A percentile compares a stretch with the other conserved stretches of the same genome.
Evolutionary conservation across 2,329 filamentous ascomycete genomes (phyloP).

Genomic region (Aschersonia sp.): DNA sequence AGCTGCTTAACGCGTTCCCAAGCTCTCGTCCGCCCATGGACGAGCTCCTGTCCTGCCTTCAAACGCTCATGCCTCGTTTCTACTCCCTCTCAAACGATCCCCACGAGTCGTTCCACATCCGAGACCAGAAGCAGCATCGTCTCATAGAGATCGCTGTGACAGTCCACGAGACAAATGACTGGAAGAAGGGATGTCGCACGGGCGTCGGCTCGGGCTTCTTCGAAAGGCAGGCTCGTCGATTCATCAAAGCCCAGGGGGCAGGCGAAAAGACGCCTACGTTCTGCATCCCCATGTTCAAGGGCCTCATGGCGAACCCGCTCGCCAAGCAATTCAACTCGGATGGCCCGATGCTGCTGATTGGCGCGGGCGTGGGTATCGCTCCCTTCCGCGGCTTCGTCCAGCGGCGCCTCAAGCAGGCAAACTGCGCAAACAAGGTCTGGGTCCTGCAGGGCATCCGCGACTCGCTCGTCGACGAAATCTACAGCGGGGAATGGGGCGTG

Average conservation of each 20-base stretch:
- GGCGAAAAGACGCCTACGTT: slow-evolving; percentile 46
- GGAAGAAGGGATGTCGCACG: slow-evolving; percentile 56
- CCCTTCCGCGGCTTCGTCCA: slow-evolving; percentile 97
- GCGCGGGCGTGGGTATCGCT: slow-evolving; percentile 89
- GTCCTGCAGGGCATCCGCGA: slow-evolving; percentile 91
- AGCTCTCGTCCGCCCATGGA: slow-evolving; percentile 81
- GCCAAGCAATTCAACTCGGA: slow-evolving; percentile 85
- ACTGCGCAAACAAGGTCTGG: slow-evolving; percentile 97
- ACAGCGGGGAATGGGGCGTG: slow-evolving; percentile 90
- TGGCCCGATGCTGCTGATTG: slow-evolving; percentile 94
- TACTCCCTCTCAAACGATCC: slow-evolving; percentile 97
- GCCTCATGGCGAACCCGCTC: slow-evolving; percentile 91
- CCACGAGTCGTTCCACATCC: slow-evolving; percentile 55
- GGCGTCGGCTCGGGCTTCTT: slow-evolving; percentile 90
- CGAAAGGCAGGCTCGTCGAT: slow-evolving; percentile 64
- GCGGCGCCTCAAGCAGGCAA: slow-evolving; percentile 81
- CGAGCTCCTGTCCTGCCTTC: slow-evolving; percentile 62
- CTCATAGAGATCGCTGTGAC: slow-evolving; percentile 95
- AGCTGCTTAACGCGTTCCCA: slow-evolving; percentile 83
- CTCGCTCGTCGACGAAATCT: slow-evolving; percentile 86
- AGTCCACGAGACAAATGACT: slow-evolving; percentile 75
- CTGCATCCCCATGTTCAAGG: slow-evolving; percentile 92
- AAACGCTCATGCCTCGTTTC: slow-evolving; percentile 90
- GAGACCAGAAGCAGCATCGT: slow-evolving; percentile 57
- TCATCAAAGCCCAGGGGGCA: slow-evolving; percentile 50